These are phyloP conservation scores for Telopea speciosissima DNA, from an alignment of 177 flowering plant genomes.

Conservation along the genomic window DNA sequence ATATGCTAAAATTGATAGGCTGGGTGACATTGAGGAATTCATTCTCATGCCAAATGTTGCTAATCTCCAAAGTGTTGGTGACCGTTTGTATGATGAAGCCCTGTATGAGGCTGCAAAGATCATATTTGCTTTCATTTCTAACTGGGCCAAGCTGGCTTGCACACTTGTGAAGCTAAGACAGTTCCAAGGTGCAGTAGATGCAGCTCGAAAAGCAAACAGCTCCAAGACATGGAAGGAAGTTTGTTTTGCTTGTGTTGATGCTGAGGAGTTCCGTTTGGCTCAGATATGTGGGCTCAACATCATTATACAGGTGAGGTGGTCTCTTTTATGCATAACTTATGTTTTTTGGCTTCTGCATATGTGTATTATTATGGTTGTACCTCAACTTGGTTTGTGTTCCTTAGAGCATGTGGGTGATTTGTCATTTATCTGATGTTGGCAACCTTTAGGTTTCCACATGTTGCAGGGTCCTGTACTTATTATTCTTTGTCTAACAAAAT, in stretches of 20 bases:
- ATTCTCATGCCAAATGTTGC: conserved; percentile 99
- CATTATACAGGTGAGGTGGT: conserved; percentile 95
- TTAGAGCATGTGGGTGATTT: background rate
- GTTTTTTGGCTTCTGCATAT: background rate
- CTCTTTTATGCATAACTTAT: background rate
- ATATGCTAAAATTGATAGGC: conserved; percentile 94
- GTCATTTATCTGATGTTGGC: background rate
- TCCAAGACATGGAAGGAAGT: conserved; percentile 99
- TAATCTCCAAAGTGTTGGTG: conserved; percentile 95
- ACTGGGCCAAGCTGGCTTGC: conserved; percentile 93
- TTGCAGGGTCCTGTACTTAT: background rate
- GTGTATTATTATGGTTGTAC: background rate
- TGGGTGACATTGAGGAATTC: conserved; percentile 95
- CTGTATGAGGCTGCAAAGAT: conserved; percentile 97
- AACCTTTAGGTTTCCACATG: background rate
- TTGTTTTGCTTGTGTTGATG: conserved; percentile 99
- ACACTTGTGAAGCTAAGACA: conserved; percentile 86
- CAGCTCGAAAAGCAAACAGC: conserved; percentile 97
- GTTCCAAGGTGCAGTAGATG: conserved; percentile 99
- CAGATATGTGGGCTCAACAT: conserved; percentile 98
- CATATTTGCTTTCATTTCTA: conserved; percentile 88
- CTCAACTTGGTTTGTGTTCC: background rate
- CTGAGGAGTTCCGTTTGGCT: conserved; percentile 99
- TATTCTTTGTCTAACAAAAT: background rate
- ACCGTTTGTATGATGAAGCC: conserved; percentile 87